phyloP scores from a whole-genome alignment of 306 rosid species.

The Potentilla sterilis region DNA sequence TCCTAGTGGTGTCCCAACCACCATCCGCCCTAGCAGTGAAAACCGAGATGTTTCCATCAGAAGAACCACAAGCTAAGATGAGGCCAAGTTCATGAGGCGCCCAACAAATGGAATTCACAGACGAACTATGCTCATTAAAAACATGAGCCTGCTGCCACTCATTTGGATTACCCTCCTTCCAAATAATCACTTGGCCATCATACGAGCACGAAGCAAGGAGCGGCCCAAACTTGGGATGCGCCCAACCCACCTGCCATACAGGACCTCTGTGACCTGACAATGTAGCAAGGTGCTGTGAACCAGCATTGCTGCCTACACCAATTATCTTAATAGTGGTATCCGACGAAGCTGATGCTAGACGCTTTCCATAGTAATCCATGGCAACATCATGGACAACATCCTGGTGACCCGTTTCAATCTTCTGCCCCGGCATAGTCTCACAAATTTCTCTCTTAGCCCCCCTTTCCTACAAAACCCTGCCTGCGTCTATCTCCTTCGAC shows the following conservation, averaged over 20 bases:
- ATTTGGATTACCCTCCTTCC: conserved; percentile 92
- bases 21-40: conserved; percentile 81
- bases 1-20: conserved; percentile 83
- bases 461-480: conserved; percentile 8
- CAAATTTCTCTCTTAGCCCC: not conserved
- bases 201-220: conserved; percentile 80
- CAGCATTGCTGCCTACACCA: conserved; percentile 58
- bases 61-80: conserved; percentile 85
- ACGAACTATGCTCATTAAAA: conserved; percentile 71
- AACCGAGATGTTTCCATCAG: conserved; percentile 84
- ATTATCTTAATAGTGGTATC: conserved; percentile 77
- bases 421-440: conserved; percentile 62
- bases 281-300: conserved; percentile 80
- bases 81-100: conserved; percentile 95
- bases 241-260: conserved; percentile 92
- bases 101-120: conserved; percentile 92
- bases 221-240: conserved; percentile 91
- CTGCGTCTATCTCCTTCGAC: not conserved
- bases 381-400: conserved; percentile 75
- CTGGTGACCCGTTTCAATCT: conserved; percentile 90
- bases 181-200: conserved; percentile 73
- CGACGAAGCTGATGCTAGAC: conserved; percentile 86
- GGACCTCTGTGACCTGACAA: conserved; percentile 80
- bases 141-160: conserved; percentile 86
- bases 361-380: conserved; percentile 90